A percentile compares a stretch with the other conserved stretches of the same genome.
phyloP scores from a whole-genome alignment of 495 filamentous ascomycete genomes.

The Elasticomyces elasticus region DNA sequence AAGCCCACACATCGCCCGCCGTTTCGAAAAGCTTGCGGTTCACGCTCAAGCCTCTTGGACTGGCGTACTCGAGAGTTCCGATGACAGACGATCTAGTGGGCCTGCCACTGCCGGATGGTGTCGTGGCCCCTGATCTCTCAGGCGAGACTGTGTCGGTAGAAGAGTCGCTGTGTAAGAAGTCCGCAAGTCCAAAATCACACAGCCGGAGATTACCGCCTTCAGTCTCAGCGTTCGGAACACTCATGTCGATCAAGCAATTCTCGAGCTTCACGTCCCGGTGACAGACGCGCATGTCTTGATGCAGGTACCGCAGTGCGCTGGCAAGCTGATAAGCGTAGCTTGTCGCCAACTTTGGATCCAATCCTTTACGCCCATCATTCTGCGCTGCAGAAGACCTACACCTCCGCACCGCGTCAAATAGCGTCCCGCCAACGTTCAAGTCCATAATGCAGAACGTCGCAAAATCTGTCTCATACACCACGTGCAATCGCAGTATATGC shows the following conservation, averaged over 20 bases:
- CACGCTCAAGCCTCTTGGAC: conserved; percentile 48
- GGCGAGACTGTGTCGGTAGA: conserved; percentile 8
- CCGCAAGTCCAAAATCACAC: conserved; percentile 69
- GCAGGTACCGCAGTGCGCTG: conserved; percentile 59
- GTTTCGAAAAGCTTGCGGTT: conserved; percentile 37
- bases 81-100: conserved; percentile 38
- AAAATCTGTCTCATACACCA: conserved; percentile 59
- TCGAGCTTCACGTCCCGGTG: conserved; percentile 71
- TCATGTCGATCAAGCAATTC: conserved; percentile 60
- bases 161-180: conserved; percentile 52
- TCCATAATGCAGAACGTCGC: conserved; percentile 69
- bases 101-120: conserved; percentile 12
- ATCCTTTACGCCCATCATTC: conserved; percentile 30
- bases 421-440: conserved; percentile 55
- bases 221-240: conserved; percentile 34
- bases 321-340: conserved; percentile 61
- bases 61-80: conserved; percentile 59
- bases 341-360: conserved; percentile 44
- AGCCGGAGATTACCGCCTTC: conserved; percentile 54
- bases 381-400: conserved; percentile 34
- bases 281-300: conserved; percentile 61
- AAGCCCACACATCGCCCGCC: conserved; percentile 64
- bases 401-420: conserved; percentile 57
- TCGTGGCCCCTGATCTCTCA: neutral
- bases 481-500: conserved; percentile 55